Evolutionary conservation across 2,329 filamentous ascomycete genomes (phyloP), one percentile per base, ranked within the genome.

Genomic region (Zymoseptoria brevis): DNA sequence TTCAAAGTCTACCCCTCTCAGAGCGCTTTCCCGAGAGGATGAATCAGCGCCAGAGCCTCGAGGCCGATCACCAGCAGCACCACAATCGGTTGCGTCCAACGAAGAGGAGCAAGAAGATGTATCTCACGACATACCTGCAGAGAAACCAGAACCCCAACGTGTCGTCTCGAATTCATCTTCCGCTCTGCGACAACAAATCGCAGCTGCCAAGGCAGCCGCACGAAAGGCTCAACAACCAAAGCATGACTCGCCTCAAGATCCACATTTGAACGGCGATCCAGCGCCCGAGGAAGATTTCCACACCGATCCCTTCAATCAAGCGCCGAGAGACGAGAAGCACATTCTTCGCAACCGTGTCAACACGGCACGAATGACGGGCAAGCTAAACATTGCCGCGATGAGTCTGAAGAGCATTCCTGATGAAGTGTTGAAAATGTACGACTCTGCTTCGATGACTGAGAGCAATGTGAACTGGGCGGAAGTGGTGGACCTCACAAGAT

Each of bases 361-460:
- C 58, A 77, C 83, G 16, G 94, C 89, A 1, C 83, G 91, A 53
- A 85, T 83, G 0, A 88, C 88, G 41, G 94, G 94, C 2, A 84
- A 87, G 55, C 79, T 99, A 48, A 96, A 96, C 64, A 92, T 99
- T 69, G 87, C 92, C 0, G 91, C 89, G 0, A 82, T 97, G 80
- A 84, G 85, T 1, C 74, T 99, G 48, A 88, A 85, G 61, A 81
- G 87, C 59, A 88, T 99, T 3, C 94, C 94, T 0, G 75, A 83
- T 1, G 89, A 95, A 69, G 88, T 97, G 0, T 77, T 96, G 75
- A 84, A 86, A 57, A 97, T 97, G 92, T 97, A 96, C 72, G 88
- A 91, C 67, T 79, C 89, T 19, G 86, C 91, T 56, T 81, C 83
- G 1, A 80, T 85, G 57, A 83, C 87, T 45, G 79, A 78, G 11